phyloP scores from a whole-genome alignment of 169 alveolate species.

The Toxoplasma gondii region DNA sequence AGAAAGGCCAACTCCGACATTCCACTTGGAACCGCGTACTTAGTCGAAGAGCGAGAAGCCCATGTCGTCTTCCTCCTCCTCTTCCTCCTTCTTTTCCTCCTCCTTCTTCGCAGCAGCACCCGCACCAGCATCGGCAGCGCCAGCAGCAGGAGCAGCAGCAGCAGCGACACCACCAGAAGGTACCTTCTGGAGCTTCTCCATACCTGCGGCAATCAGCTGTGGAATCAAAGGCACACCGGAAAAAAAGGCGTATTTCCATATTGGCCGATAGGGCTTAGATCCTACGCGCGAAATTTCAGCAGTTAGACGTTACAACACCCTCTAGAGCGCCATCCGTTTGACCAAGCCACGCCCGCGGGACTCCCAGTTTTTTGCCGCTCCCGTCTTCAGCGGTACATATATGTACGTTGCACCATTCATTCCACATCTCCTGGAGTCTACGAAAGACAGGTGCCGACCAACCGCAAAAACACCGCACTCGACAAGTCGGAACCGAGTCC shows the following conservation, averaged over 20 bases:
- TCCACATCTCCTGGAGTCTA: no score
- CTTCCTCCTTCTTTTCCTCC: conserved; percentile 64
- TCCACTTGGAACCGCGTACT: background rate
- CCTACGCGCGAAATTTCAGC: no score
- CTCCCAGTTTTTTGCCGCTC: no score
- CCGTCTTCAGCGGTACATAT: no score
- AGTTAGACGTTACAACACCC: no score
- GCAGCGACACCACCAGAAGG: conserved; percentile 63
- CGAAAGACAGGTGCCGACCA: no score
- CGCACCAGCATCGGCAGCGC: conserved; percentile 40
- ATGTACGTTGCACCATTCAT: no score
- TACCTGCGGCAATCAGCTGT: conserved; percentile 62
- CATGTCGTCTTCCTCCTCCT: conserved; percentile 70
- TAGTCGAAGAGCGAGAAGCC: conserved; percentile 67
- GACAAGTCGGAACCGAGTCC: background rate
- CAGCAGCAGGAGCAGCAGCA: conserved; percentile 52
- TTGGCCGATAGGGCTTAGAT: no score
- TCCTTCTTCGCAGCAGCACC: conserved; percentile 32
- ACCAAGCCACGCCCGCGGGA: no score
- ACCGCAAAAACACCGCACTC: background rate
- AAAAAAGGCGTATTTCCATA: no score
- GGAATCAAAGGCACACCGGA: background rate
- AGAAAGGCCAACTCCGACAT: no score
- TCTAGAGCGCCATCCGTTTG: no score
- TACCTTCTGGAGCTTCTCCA: conserved; percentile 64